phyloP scores from a whole-genome alignment of 2,329 filamentous ascomycete species.

The Dendryphion nanum region DNA sequence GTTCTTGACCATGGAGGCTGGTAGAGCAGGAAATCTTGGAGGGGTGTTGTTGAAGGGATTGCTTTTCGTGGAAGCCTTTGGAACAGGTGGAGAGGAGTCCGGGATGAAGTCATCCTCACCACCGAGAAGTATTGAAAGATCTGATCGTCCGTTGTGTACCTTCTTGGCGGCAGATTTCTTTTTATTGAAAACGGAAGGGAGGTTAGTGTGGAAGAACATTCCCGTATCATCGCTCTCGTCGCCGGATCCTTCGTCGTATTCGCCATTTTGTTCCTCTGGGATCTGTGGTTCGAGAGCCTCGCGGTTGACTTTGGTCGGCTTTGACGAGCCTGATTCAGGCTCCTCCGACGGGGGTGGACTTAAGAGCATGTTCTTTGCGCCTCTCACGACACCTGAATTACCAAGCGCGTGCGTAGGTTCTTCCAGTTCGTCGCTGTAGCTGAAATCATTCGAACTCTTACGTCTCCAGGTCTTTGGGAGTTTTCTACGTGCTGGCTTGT shows the following conservation, averaged over 20 bases:
- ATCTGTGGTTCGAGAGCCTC: constrained; percentile 10
- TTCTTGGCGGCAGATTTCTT: constrained; percentile 20
- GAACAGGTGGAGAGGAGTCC: constrained; percentile 24
- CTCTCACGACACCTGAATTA: constrained; percentile 6
- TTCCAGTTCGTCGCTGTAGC: constrained; percentile 40
- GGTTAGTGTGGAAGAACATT: constrained; percentile 36
- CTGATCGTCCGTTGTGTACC: too few relatives aligned
- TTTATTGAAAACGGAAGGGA: constrained; percentile 25
- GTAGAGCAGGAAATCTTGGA: constrained; percentile 24
- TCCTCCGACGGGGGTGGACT: background rate
- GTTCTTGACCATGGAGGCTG: constrained; percentile 30
- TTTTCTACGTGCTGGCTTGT: constrained; percentile 39
- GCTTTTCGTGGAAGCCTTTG: constrained; percentile 12
- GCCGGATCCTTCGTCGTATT: constrained; percentile 16
- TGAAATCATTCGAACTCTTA: constrained; percentile 37
- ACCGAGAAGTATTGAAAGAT: constrained; percentile 30
- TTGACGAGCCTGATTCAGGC: background rate
- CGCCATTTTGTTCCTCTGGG: constrained; percentile 8
- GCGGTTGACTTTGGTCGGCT: constrained; percentile 8
- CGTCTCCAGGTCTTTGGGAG: constrained; percentile 44
- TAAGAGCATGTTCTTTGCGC: constrained; percentile 12
- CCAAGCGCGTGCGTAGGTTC: constrained; percentile 11
- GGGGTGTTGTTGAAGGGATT: constrained; percentile 34
- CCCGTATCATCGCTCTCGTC: constrained; percentile 39
- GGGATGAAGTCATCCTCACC: constrained; percentile 31